Percentiles rank a stretch among this genome's conserved stretches.
These are phyloP conservation scores for Cryphonectria radicalis DNA, from an alignment of 2,329 filamentous ascomycete species.

Conservation along the genomic window DNA sequence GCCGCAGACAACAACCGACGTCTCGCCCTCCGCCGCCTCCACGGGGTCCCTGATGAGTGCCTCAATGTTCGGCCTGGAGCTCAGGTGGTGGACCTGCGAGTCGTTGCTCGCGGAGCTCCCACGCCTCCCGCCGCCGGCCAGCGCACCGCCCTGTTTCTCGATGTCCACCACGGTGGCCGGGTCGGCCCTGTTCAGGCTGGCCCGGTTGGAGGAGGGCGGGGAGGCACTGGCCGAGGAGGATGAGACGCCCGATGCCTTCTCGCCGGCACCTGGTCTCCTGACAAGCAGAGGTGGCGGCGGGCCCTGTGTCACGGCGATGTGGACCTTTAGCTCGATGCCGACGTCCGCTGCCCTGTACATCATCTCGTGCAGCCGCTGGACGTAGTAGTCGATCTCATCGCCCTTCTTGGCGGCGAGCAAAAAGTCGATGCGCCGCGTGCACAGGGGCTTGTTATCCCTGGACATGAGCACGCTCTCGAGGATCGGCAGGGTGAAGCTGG, in stretches of 20 bases:
- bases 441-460: constrained; percentile 42
- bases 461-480: constrained; percentile 57
- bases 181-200: constrained; percentile 30
- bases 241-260: constrained; percentile 30
- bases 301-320: constrained; percentile 57
- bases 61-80: constrained; percentile 54
- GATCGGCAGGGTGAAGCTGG: constrained; percentile 64
- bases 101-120: constrained; percentile 39
- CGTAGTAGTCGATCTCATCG: constrained; percentile 61
- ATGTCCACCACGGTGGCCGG: constrained; percentile 34
- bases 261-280: constrained; percentile 30
- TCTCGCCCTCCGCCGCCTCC: constrained; percentile 63
- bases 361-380: constrained; percentile 51
- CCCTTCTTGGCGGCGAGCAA: constrained; percentile 55
- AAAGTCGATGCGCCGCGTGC: constrained; percentile 58
- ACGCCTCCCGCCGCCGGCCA: constrained; percentile 15
- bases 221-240: constrained; percentile 40
- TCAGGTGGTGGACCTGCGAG: constrained; percentile 50
- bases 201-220: constrained; percentile 48
- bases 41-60: constrained; percentile 57
- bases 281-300: constrained; percentile 31
- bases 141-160: constrained; percentile 34
- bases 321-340: constrained; percentile 55
- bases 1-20: constrained; percentile 64
- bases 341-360: constrained; percentile 46